These are phyloP conservation scores for Nannizziopsis barbatae DNA, from an alignment of 2,329 filamentous ascomycete species.

Conservation along the genomic window DNA sequence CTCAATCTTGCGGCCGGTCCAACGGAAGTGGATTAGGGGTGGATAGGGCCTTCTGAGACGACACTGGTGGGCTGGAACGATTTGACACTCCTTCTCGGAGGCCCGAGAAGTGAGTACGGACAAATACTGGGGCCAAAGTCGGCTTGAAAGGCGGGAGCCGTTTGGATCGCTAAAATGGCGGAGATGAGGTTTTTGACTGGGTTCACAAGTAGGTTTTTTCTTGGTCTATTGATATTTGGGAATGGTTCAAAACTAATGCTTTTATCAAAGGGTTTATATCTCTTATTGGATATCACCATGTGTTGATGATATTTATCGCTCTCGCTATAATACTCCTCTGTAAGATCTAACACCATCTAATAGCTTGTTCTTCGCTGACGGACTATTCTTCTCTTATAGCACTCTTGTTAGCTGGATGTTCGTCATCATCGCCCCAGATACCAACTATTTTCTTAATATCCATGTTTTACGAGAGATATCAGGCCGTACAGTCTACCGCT, in stretches of 20 bases:
- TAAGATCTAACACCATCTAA: constrained; percentile 41
- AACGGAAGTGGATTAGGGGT: background rate
- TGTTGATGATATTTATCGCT: constrained; percentile 94
- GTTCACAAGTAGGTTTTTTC: constrained; percentile 23
- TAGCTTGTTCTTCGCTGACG: constrained; percentile 20
- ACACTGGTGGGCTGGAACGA: background rate
- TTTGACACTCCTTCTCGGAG: constrained; percentile 30
- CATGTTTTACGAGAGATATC: constrained; percentile 88
- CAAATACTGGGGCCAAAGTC: background rate
- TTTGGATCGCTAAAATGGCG: constrained; percentile 13
- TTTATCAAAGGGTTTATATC: constrained; percentile 43
- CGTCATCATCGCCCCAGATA: constrained; percentile 88
- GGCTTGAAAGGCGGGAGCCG: background rate
- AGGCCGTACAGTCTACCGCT: constrained; percentile 66
- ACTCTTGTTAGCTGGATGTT: constrained; percentile 86
- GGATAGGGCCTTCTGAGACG: background rate
- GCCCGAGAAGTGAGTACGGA: constrained; percentile 32
- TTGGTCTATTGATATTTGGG: background rate
- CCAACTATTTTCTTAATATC: constrained; percentile 95
- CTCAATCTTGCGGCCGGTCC: too few species aligned
- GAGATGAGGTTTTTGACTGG: constrained; percentile 23
- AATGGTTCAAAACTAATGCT: background rate
- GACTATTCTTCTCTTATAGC: constrained; percentile 43
- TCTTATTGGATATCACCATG: constrained; percentile 62
- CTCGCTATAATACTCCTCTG: constrained; percentile 89